These are phyloP conservation scores for Delphinella strobiligena DNA, from an alignment of 2,329 filamentous ascomycete species.

Conservation along the genomic window DNA sequence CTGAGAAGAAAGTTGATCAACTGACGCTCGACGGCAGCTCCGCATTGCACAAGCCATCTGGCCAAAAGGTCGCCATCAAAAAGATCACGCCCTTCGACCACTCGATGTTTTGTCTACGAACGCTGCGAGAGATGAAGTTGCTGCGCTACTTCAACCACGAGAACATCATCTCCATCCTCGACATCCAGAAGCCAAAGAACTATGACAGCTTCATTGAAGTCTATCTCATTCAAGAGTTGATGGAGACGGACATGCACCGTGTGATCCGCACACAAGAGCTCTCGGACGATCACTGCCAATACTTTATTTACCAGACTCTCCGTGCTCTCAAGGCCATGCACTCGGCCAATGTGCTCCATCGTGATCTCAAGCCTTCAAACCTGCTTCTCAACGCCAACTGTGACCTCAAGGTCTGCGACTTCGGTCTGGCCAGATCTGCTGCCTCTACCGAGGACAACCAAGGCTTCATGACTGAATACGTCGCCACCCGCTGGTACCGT, in stretches of 20 bases:
- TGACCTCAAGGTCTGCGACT: conserved; percentile 97
- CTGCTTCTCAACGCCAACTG: conserved; percentile 96
- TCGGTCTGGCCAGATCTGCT: conserved; percentile 82
- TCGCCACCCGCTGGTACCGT: conserved; percentile 97
- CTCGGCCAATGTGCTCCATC: conserved; percentile 93
- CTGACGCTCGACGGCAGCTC: conserved; percentile 49
- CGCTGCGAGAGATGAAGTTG: conserved; percentile 97
- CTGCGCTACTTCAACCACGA: conserved; percentile 98
- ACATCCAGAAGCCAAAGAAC: conserved; percentile 95
- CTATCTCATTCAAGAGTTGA: conserved; percentile 96
- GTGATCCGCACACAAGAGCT: conserved; percentile 98
- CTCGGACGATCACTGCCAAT: conserved; percentile 98
- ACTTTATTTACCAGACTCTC: conserved; percentile 99
- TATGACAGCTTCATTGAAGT: conserved; percentile 96
- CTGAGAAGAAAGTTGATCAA: not conserved
- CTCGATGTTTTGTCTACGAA: conserved; percentile 72
- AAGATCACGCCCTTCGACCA: conserved; percentile 99
- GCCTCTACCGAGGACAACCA: conserved; percentile 98
- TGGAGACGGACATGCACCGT: conserved; percentile 99
- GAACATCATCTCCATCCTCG: conserved; percentile 98
- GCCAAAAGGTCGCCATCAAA: conserved; percentile 98
- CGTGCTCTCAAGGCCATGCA: conserved; percentile 98
- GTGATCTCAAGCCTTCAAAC: conserved; percentile 96
- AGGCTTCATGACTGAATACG: conserved; percentile 99
- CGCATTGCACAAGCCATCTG: conserved; percentile 92